These are phyloP conservation scores for Arbutus unedo DNA, from an alignment of 148 eudicot genomes.

Conservation along the genomic window DNA sequence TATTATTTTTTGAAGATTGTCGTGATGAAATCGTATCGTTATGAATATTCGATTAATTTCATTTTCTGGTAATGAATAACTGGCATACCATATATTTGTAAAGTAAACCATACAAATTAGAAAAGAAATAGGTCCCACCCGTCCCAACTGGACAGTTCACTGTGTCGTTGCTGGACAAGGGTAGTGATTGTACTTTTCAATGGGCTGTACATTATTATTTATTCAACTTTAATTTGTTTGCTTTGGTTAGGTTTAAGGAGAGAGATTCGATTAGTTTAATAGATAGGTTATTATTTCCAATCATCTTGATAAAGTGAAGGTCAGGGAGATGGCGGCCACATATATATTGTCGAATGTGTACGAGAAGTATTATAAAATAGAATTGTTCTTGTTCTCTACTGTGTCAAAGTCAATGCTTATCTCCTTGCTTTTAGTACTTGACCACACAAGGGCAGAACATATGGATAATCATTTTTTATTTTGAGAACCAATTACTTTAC, in stretches of 20 bases:
- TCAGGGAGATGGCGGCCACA: slow-evolving; percentile 8
- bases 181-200: neutral
- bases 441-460: slow-evolving; percentile 6
- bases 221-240: neutral
- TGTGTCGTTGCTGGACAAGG: neutral
- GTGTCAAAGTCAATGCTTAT: slow-evolving; percentile 28
- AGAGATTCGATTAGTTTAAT: slow-evolving; percentile 3
- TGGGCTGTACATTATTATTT: neutral
- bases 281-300: slow-evolving; percentile 6
- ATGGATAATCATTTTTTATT: neutral
- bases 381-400: neutral
- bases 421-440: slow-evolving; percentile 5
- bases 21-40: too few relatives aligned
- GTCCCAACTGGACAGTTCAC: too few relatives aligned
- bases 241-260: slow-evolving; percentile 3
- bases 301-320: slow-evolving; percentile 13
- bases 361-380: neutral
- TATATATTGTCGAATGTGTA: neutral
- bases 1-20: too few relatives aligned
- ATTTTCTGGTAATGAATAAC: too few relatives aligned
- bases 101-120: too few relatives aligned
- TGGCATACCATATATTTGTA: too few relatives aligned
- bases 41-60: too few relatives aligned
- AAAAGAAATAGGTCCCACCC: too few relatives aligned
- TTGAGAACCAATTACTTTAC: neutral